Base-by-base conservation (phyloP, 192 early-diverging fungal genomes). In the Backusella circina region DNA sequence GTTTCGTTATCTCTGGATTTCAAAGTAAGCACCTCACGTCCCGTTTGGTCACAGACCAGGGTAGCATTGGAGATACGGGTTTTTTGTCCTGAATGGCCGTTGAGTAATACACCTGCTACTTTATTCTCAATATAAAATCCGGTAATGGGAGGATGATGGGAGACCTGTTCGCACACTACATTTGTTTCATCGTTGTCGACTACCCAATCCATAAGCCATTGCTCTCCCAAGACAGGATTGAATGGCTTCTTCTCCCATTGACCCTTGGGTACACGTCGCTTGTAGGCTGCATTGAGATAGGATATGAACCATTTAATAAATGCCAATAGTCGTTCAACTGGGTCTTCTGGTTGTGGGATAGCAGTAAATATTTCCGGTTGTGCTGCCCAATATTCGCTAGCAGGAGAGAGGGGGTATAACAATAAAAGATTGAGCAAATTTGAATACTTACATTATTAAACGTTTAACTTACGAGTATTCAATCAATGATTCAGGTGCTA, bases 271-370 rank as follows among this genome's bases (percentile, higher is more conserved):
- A 88, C 85, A 50, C 91, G 88, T 39, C 85, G 85, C 54, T 88
- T 85, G 80, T 90, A 93, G 38, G 90, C 90, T 30, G 91, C 91
- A 72, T 92, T 91, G 21, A 94, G 85, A 47, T 92, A 90, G 28
- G 91, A 93, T 54, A 94, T 84, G 72, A 91, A 94, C 93, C 93
- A 94, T 71, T 86, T 84, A 21, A 90, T 83, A 39, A 89, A 87
- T 64, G 84, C 85, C 77, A 91, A 73, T 76, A 91, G 87, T 66
- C 91, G 86, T 31, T 92, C 89, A 61, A 85, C 83, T 32, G 86
- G 76, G 38, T 85, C 83, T 6, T 72, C 67, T 36, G 84, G 84
- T 72, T 91, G 80, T 33, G 88, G 80, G 68, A 94, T 91, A 68
- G 87, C 86, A 0, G 89, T 85, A 74, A 94, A 83, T 36, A 87